Conservation (phyloP, 306 rosid genomes). For the Vicia villosa region DNA sequence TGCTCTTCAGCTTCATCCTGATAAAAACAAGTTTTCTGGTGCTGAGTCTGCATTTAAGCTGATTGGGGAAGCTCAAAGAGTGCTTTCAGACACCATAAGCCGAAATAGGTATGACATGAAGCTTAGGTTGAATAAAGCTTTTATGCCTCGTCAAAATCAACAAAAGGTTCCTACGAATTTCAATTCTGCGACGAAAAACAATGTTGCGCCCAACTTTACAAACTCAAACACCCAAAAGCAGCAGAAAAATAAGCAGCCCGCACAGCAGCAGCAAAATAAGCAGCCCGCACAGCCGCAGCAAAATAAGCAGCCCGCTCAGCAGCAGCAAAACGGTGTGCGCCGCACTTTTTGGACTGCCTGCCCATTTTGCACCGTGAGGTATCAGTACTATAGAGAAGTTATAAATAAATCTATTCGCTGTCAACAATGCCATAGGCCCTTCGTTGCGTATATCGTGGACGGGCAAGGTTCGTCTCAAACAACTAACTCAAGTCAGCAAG, state of each 20-base stretch:
- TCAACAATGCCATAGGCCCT: slow-evolving; percentile 65
- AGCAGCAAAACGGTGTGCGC: slow-evolving; percentile 43
- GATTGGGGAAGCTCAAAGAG: slow-evolving; percentile 83
- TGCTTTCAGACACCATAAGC: slow-evolving; percentile 74
- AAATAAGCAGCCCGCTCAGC: slow-evolving; percentile 40
- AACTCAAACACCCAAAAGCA: slow-evolving; percentile 41
- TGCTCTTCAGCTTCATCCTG: slow-evolving; percentile 96
- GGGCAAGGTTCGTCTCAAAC: slow-evolving; percentile 43
- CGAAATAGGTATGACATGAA: slow-evolving; percentile 63
- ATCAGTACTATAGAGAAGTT: slow-evolving; percentile 67
- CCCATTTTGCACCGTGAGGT: slow-evolving; percentile 74
- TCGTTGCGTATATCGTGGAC: slow-evolving; percentile 56
- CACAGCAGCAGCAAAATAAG: slow-evolving; percentile 43
- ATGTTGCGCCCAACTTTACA: slow-evolving; percentile 44
- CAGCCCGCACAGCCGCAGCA: slow-evolving; percentile 41
- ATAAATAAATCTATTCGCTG: slow-evolving; percentile 70
- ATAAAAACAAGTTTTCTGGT: slow-evolving; percentile 86
- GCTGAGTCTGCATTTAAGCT: slow-evolving; percentile 98
- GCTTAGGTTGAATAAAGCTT: slow-evolving; percentile 47
- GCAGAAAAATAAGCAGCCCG: slow-evolving; percentile 44
- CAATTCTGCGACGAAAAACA: slow-evolving; percentile 46
- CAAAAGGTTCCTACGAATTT: slow-evolving; percentile 41
- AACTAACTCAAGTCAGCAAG: slow-evolving; percentile 50
- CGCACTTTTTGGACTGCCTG: slow-evolving; percentile 88
- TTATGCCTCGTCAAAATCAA: slow-evolving; percentile 43